Base-by-base conservation (phyloP, 768 basidiomycete genomes). In the Galerina sulciceps region DNA sequence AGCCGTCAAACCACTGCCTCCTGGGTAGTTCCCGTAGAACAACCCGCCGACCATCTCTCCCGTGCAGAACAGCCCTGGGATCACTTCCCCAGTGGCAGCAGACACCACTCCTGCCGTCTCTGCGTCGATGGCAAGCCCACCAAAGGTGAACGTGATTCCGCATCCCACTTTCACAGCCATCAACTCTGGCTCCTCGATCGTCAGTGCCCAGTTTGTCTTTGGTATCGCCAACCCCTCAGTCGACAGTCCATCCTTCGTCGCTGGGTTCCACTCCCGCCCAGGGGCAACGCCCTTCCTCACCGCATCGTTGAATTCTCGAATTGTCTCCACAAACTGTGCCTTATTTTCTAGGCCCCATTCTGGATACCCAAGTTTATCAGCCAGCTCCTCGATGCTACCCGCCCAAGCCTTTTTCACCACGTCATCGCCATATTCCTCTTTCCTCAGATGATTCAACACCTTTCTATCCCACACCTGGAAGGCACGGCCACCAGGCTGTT, bases 91-190 rank as follows among this genome's bases (percentile, higher is more conserved):
- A 1, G 71, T 78, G 48, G 67, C 64, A 23, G 76, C 75, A 0
- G 77, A 78, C 1, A 87, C 47, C 6, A 89, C 86, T 1, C 69
- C 79, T 10, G 83, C 79, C 0, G 82, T 85, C 14, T 73, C 65
- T 0, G 85, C 79, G 62, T 88, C 81, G 60, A 90, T 82, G 0
- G 79, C 82, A 2, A 90, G 68, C 1, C 88, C 88, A 0, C 88
- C 87, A 73, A 89, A 90, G 1, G 87, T 90, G 73, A 89, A 90
- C 1, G 88, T 89, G 53, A 88, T 81, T 6, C 87, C 89, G 71
- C 88, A 89, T 0, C 83, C 75, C 8, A 90, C 85, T 64, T 85
- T 87, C 34, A 90, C 85, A 2, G 87, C 88, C 67, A 88, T 72
- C 62, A 87, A 86, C 0, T 86, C 86, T 11, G 75, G 68, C 41